Conservation (phyloP, 2,329 filamentous ascomycete species). For the Neofusicoccum sp. region DNA sequence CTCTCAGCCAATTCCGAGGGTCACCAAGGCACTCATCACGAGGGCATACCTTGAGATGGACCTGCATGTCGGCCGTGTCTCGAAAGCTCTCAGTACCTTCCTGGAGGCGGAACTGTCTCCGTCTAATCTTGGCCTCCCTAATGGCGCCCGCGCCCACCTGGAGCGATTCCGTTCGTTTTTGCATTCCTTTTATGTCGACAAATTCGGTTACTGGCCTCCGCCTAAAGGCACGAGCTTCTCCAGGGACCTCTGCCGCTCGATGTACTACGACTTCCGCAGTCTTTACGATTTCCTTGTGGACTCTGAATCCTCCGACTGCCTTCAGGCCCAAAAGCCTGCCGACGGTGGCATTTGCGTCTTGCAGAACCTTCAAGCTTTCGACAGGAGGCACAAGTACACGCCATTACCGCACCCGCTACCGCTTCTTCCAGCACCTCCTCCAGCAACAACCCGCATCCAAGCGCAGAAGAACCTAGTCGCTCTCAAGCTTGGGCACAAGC, state of each 20-base stretch:
- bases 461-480: slow-evolving; percentile 35
- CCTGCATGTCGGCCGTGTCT: slow-evolving; percentile 57
- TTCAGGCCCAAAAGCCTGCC: slow-evolving; percentile 53
- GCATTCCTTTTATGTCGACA: slow-evolving; percentile 62
- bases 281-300: slow-evolving; percentile 73
- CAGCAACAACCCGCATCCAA: slow-evolving; percentile 26
- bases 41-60: slow-evolving; percentile 65
- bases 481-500: slow-evolving; percentile 32
- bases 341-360: slow-evolving; percentile 68
- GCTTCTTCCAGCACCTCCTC: slow-evolving; percentile 55
- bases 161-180: slow-evolving; percentile 71
- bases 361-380: slow-evolving; percentile 67
- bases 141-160: slow-evolving; percentile 63
- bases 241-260: slow-evolving; percentile 56
- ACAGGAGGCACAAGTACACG: slow-evolving; percentile 58
- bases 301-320: slow-evolving; percentile 49
- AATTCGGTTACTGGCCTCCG: slow-evolving; percentile 72
- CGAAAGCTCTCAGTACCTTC: slow-evolving; percentile 58
- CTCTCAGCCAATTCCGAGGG: slow-evolving; percentile 40
- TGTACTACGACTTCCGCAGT: slow-evolving; percentile 68
- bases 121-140: slow-evolving; percentile 62
- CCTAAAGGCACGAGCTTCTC: slow-evolving; percentile 53
- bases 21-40: slow-evolving; percentile 65
- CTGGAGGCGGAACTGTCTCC: slow-evolving; percentile 69
- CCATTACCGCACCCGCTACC: slow-evolving; percentile 66